phyloP scores from a whole-genome alignment of 108 stramenopile genomes.

The Skeletonema marinoi region DNA sequence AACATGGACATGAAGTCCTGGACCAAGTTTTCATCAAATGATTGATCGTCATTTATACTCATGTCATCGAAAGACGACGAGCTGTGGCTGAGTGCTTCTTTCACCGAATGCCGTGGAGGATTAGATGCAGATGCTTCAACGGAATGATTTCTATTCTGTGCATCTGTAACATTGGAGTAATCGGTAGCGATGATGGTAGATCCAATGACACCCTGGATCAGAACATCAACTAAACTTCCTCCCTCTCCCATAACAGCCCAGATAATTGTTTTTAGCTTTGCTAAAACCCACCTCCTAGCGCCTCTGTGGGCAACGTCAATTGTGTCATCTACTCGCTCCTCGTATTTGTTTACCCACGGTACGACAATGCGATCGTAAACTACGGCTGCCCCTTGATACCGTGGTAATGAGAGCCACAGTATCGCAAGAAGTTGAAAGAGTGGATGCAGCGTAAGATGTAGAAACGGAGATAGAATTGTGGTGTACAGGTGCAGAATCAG shows the following conservation, averaged over 20 bases:
- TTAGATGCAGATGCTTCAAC: conserved; percentile 8
- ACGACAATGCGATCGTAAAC: conserved; percentile 35
- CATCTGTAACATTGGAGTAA: background rate
- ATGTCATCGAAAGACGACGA: conserved; percentile 13
- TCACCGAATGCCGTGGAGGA: conserved; percentile 32
- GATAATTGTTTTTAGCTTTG: conserved; percentile 10
- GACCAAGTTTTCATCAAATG: conserved; percentile 25
- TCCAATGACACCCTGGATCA: conserved; percentile 3
- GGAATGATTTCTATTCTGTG: background rate
- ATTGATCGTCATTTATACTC: background rate
- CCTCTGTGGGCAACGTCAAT: conserved; percentile 37
- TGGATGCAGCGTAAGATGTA: conserved; percentile 37
- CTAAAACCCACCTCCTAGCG: conserved; percentile 17
- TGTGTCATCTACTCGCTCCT: conserved; percentile 34
- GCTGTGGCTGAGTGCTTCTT: conserved; percentile 30
- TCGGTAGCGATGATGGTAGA: background rate
- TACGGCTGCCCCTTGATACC: conserved; percentile 43
- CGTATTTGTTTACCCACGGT: conserved; percentile 41
- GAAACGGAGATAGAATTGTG: conserved; percentile 32
- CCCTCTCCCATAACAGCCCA: conserved; percentile 34
- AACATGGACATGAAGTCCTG: conserved; percentile 40
- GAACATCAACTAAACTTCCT: conserved; percentile 19
- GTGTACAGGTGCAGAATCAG: conserved; percentile 42
- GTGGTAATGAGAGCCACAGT: conserved; percentile 40
- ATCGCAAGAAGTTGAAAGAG: conserved; percentile 39